Percentiles rank a stretch among this genome's conserved stretches.
phyloP scores from a whole-genome alignment of 805 yeast genomes.

The Ogataea sp. region DNA sequence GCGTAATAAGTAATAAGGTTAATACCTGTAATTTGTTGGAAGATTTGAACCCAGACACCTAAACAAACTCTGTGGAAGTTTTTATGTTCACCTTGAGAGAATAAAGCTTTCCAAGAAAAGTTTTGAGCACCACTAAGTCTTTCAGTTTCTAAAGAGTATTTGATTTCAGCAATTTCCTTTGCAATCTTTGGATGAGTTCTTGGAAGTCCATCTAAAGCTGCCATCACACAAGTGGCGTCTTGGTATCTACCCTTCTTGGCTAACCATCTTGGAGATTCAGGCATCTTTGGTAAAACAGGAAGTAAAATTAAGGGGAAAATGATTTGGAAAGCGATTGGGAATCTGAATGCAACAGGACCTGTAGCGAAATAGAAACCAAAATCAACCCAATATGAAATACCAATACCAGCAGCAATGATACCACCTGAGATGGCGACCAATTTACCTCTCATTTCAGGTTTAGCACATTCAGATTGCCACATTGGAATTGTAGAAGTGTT shows the following conservation, averaged over 20 bases:
- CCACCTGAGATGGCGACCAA: conserved; percentile 23
- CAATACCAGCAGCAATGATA: conserved; percentile 18
- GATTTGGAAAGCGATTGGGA: conserved; percentile 28
- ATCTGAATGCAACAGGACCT: conserved; percentile 22
- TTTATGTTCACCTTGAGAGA: conserved; percentile 33
- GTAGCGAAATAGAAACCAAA: conserved; percentile 26
- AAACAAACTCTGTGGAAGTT: conserved; percentile 41
- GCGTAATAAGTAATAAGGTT: conserved; percentile 53
- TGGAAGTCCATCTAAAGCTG: conserved; percentile 28
- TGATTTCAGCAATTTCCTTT: conserved; percentile 13
- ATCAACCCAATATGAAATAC: conserved; percentile 28
- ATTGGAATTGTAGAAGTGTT: conserved; percentile 28
- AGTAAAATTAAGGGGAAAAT: conserved; percentile 11
- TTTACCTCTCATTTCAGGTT: conserved; percentile 23
- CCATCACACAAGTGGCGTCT: conserved; percentile 34
- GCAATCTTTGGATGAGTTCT: conserved; percentile 7
- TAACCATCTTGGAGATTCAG: conserved; percentile 40
- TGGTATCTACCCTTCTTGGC: conserved; percentile 29
- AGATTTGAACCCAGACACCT: conserved; percentile 34
- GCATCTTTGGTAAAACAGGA: conserved; percentile 14
- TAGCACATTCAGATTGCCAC: conserved; percentile 28
- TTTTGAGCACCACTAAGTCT: conserved; percentile 14
- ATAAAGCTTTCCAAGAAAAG: conserved; percentile 20
- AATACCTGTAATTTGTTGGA: conserved; percentile 48
- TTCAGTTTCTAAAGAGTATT: conserved; percentile 13